phyloP scores from a whole-genome alignment of 371 early-diverging fungal species.

The Mucor irregularis region DNA sequence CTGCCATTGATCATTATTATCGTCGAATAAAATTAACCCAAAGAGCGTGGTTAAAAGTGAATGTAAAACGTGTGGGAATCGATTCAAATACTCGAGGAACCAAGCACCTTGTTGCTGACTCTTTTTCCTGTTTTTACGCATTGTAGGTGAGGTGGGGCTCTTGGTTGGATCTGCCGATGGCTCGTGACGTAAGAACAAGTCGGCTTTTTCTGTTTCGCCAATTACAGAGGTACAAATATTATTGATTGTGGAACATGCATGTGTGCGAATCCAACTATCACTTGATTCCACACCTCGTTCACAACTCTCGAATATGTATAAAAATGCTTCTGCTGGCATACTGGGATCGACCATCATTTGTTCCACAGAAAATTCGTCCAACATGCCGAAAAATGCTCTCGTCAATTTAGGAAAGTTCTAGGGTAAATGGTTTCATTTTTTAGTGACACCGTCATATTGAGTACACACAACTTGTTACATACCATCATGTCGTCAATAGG shows the following conservation, averaged over 20 bases:
- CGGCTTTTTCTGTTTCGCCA: slow-evolving; percentile 49
- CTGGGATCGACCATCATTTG: slow-evolving; percentile 59
- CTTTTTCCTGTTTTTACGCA: slow-evolving; percentile 1
- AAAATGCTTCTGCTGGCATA: slow-evolving; percentile 51
- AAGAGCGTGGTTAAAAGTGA: slow-evolving; percentile 63
- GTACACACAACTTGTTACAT: background rate
- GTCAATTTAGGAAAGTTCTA: slow-evolving; percentile 67
- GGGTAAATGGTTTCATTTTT: background rate
- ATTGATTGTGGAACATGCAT: slow-evolving; percentile 71
- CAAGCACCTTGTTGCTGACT: slow-evolving; percentile 20
- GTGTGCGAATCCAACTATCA: slow-evolving; percentile 57
- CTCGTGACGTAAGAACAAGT: slow-evolving; percentile 20
- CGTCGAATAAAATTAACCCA: slow-evolving; percentile 76
- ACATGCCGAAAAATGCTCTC: slow-evolving; percentile 51
- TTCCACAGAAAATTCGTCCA: slow-evolving; percentile 62
- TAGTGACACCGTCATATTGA: background rate
- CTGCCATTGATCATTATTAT: slow-evolving; percentile 78
- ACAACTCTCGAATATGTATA: slow-evolving; percentile 54
- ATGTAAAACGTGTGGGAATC: slow-evolving; percentile 55
- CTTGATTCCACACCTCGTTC: slow-evolving; percentile 50
- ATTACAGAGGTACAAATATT: slow-evolving; percentile 68
- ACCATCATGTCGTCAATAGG: slow-evolving; percentile 75
- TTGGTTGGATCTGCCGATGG: too few species aligned
- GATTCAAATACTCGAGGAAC: slow-evolving; percentile 49
- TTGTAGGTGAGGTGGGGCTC: too few species aligned